phyloP scores from a whole-genome alignment of 108 stramenopile species.

The Parmales sp. region DNA sequence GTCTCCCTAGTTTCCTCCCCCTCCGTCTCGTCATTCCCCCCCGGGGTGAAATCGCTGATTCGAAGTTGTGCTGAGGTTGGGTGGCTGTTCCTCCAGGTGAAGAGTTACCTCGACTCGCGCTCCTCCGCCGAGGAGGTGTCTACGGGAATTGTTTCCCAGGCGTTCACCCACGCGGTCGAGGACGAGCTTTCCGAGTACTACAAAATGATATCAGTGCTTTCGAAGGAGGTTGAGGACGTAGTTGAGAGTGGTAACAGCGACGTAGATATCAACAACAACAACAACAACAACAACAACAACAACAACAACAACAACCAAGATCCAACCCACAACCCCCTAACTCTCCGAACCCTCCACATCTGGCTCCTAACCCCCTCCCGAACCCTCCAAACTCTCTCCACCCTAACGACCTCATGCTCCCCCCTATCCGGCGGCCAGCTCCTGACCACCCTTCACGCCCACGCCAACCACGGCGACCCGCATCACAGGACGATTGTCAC shows the following conservation, averaged over 20 bases:
- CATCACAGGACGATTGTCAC: slow-evolving; percentile 48
- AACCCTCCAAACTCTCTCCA: background rate
- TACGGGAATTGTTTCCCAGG: too few species aligned
- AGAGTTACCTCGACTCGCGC: too few species aligned
- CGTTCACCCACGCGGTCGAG: too few species aligned
- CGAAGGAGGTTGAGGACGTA: background rate
- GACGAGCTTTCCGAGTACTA: too few species aligned
- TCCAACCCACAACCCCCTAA: background rate
- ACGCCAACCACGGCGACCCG: slow-evolving; percentile 69
- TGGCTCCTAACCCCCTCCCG: background rate
- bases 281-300: background rate
- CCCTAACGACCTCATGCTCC: background rate
- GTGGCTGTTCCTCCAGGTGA: too few species aligned
- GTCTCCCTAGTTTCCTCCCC: too few species aligned
- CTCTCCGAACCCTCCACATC: background rate
- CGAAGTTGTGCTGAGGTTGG: too few species aligned
- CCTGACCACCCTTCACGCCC: slow-evolving; percentile 53
- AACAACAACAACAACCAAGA: background rate
- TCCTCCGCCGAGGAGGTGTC: too few species aligned
- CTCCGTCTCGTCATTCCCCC: too few species aligned
- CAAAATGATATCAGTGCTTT: too few species aligned
- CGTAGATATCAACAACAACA: background rate
- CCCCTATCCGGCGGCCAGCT: slow-evolving; percentile 66
- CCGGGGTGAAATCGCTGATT: too few species aligned
- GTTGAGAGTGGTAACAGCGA: background rate